phyloP scores from a whole-genome alignment of 768 basidiomycete genomes.

The Lanmaoa rubissima region DNA sequence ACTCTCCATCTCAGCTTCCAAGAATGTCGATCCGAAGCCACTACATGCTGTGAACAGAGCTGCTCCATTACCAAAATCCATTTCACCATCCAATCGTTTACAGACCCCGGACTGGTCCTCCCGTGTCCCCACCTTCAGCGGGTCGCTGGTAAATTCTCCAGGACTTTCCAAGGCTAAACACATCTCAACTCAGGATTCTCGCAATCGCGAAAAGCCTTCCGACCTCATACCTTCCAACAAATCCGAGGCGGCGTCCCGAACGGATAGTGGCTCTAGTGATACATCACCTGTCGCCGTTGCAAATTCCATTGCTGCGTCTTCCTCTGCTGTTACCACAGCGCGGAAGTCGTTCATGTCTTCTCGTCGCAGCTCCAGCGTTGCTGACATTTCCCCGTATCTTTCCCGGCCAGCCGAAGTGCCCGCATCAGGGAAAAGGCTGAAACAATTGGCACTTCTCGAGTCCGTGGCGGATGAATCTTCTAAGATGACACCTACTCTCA shows the following conservation, averaged over 20 bases:
- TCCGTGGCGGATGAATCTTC: slow-evolving; percentile 73
- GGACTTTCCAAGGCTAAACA: slow-evolving; percentile 4
- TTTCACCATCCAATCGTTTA: slow-evolving; percentile 12
- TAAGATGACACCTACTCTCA: slow-evolving; percentile 48
- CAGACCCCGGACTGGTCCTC: slow-evolving; percentile 34
- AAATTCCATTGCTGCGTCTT: slow-evolving; percentile 7
- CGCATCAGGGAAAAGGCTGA: slow-evolving; percentile 59
- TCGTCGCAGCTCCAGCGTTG: slow-evolving; percentile 45
- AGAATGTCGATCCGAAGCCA: slow-evolving; percentile 20
- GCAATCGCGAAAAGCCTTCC: slow-evolving; percentile 4
- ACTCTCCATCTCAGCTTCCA: slow-evolving; percentile 55
- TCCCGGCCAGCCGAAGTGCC: slow-evolving; percentile 52
- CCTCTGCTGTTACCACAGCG: slow-evolving; percentile 12
- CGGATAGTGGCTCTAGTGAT: slow-evolving; percentile 2
- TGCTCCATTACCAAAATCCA: slow-evolving; percentile 11
- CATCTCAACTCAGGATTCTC: slow-evolving; percentile 1
- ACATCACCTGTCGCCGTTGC: slow-evolving; percentile 7
- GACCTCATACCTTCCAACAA: background rate
- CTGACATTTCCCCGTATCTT: slow-evolving; percentile 72
- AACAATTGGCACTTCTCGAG: slow-evolving; percentile 70
- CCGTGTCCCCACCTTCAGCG: slow-evolving; percentile 26
- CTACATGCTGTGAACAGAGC: background rate
- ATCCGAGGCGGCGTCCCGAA: background rate
- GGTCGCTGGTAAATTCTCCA: slow-evolving; percentile 6
- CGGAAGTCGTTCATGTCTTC: slow-evolving; percentile 26